These are phyloP conservation scores for Wallacemonas collosoma DNA, from an alignment of 208 protist genomes.

Conservation along the genomic window DNA sequence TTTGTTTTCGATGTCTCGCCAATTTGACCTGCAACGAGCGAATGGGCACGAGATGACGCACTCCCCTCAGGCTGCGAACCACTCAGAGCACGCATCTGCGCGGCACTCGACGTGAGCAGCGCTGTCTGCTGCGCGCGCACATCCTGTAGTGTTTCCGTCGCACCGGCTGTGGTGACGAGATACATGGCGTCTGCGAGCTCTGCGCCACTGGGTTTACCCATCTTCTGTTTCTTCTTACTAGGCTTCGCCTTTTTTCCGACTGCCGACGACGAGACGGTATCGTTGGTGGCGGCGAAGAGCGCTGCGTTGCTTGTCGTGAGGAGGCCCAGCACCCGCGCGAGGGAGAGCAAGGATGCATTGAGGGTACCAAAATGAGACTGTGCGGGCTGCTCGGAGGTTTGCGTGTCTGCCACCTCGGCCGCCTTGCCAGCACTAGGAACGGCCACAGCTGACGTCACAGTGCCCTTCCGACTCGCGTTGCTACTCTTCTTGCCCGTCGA, in stretches of 20 bases:
- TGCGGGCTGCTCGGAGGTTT: too few relatives aligned
- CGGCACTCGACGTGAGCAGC: background rate
- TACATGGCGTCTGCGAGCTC: background rate
- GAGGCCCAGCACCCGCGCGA: slow-evolving; percentile 8
- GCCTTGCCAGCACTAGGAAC: too few relatives aligned
- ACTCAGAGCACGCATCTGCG: background rate
- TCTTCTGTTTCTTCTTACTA: slow-evolving; percentile 3
- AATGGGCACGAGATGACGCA: too few relatives aligned
- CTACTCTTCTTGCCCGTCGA: background rate
- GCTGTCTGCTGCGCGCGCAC: background rate
- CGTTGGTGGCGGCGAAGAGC: slow-evolving; percentile 1
- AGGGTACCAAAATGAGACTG: background rate
- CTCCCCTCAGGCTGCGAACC: too few relatives aligned
- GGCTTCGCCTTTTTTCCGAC: slow-evolving; percentile 2
- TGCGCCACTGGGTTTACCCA: background rate
- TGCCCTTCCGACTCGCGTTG: background rate
- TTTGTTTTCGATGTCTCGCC: too few relatives aligned
- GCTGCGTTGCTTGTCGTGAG: background rate
- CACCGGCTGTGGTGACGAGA: background rate
- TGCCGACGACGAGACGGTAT: background rate
- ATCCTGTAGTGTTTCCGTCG: background rate
- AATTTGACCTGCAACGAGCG: too few relatives aligned
- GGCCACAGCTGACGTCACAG: too few relatives aligned
- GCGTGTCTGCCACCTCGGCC: too few relatives aligned
- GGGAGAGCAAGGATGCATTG: background rate